phyloP scores from a whole-genome alignment of 2,329 filamentous ascomycete genomes.

The Herpotrichia juniperi region DNA sequence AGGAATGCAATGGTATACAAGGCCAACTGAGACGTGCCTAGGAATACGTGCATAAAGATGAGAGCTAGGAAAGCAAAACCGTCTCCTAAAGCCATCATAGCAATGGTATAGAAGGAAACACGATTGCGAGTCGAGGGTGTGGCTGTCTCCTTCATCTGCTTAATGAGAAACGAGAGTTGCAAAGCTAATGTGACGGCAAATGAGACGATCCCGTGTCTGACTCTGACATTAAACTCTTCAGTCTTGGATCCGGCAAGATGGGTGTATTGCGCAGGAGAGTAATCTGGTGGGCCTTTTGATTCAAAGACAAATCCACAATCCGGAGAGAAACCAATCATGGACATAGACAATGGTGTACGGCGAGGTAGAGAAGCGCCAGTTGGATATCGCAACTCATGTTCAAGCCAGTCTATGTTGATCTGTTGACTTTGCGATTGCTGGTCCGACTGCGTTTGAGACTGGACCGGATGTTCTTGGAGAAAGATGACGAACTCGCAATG shows the following conservation, averaged over 20 bases:
- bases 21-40: conserved; percentile 61
- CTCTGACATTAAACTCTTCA: conserved; percentile 60
- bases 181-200: conserved; percentile 56
- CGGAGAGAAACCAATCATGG: conserved; percentile 67
- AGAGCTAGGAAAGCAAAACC: conserved; percentile 63
- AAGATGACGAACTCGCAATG: conserved; percentile 92
- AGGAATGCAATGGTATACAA: conserved; percentile 64
- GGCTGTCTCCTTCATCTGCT: conserved; percentile 68
- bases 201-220: conserved; percentile 59
- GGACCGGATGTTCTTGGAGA: conserved; percentile 71
- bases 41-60: conserved; percentile 58
- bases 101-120: conserved; percentile 69
- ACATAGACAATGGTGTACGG: conserved; percentile 62
- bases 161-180: conserved; percentile 63
- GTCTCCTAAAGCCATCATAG: conserved; percentile 66
- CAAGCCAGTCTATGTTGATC: conserved; percentile 56
- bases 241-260: conserved; percentile 64
- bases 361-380: conserved; percentile 61
- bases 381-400: conserved; percentile 65
- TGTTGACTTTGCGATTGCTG: conserved; percentile 21
- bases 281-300: conserved; percentile 64
- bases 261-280: conserved; percentile 55
- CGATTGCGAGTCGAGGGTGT: conserved; percentile 69
- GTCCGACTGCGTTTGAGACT: conserved; percentile 23
- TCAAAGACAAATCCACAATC: conserved; percentile 71